Base-by-base conservation (phyloP, 2,329 filamentous ascomycete species). In the Cladosporium oxysporum region DNA sequence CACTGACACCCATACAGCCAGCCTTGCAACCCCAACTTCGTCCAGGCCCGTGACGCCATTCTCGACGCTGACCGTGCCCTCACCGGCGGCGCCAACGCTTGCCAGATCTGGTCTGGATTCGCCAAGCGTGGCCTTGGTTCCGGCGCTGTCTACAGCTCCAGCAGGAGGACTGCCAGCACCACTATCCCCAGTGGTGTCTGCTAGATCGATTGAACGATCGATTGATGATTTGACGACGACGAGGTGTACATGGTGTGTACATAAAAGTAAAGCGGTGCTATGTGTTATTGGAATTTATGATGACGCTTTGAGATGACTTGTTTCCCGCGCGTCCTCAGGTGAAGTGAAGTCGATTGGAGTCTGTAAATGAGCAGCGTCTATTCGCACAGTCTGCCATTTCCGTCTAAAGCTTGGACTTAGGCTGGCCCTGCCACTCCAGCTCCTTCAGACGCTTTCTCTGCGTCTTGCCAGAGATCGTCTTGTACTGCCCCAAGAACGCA, bases 121-220 rank as follows among this genome's bases (percentile, higher is more conserved):
- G 84, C 85, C 1, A 87, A 86, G 80, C 77, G 85, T 57, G 85
- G 85, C n/a, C 73, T 87, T 2, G 85, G 85, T 16, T 59, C 63
- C 26, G 63, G 55, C 23, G 63, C 63, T 37, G 57, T 60, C 4
- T 65, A 65, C 58, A 60, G 63, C 44, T 59, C 55, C 18, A 59
- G 44, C 47, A 60, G 55, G 44, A 52, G 63, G 16, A 65, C 63
- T 52, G 63, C 21, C 16, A 65, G 63, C 63, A 53, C 31, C 28
- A 41, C 58, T 21, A 53, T 65, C 23, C 63, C 63, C 37, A 65
- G 57, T 26, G 55, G 63, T 53, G 63, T 60, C 14, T 65, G 63
- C 57, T 60, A 65, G 61, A 57, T 28, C 33, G 52, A 33, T 21
- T 3, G n/a, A 12, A 11, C 1, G n/a, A 47, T 5, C 5, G 37